Evolutionary conservation across 2,329 filamentous ascomycete genomes (phyloP).

Genomic region (Orbilia brochopaga): DNA sequence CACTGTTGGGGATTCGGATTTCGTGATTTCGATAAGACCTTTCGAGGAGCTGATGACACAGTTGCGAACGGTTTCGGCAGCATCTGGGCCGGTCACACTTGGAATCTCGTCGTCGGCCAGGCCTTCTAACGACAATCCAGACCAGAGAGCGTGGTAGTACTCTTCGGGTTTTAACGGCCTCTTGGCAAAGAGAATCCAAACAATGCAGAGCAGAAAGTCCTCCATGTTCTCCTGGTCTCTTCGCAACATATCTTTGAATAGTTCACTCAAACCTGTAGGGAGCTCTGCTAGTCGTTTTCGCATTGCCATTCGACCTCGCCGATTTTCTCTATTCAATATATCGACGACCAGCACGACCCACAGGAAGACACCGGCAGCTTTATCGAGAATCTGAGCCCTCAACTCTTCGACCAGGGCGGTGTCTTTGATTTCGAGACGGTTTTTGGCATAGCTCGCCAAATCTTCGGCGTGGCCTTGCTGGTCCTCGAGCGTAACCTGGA

Average conservation of each 20-base stretch:
- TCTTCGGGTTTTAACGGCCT: constrained; percentile 48
- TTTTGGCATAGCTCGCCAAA: constrained; percentile 54
- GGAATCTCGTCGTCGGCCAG: constrained; percentile 21
- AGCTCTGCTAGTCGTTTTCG: constrained; percentile 57
- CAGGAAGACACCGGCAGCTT: constrained; percentile 54
- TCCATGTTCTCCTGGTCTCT: constrained; percentile 60
- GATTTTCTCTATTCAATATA: constrained; percentile 60
- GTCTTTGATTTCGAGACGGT: constrained; percentile 52
- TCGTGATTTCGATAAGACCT: constrained; percentile 56
- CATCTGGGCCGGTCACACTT: constrained; percentile 8
- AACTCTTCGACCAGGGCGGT: constrained; percentile 50
- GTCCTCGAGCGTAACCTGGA: constrained; percentile 54
- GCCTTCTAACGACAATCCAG: constrained; percentile 26
- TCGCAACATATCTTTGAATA: constrained; percentile 64
- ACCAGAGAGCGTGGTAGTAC: constrained; percentile 51
- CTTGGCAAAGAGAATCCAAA: constrained; percentile 46
- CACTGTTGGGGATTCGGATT: constrained; percentile 52
- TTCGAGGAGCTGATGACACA: constrained; percentile 55
- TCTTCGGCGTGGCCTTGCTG: constrained; percentile 55
- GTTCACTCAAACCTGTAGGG: constrained; percentile 56
- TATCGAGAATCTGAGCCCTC: constrained; percentile 50
- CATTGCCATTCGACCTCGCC: constrained; percentile 55
- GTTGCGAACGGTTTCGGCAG: constrained; percentile 24
- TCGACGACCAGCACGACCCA: constrained; percentile 55
- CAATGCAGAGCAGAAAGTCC: constrained; percentile 55